A percentile compares a stretch with the other conserved stretches of the same genome.
These are phyloP conservation scores for Aspergillus melleus DNA, from an alignment of 2,329 filamentous ascomycete genomes.

Conservation along the genomic window DNA sequence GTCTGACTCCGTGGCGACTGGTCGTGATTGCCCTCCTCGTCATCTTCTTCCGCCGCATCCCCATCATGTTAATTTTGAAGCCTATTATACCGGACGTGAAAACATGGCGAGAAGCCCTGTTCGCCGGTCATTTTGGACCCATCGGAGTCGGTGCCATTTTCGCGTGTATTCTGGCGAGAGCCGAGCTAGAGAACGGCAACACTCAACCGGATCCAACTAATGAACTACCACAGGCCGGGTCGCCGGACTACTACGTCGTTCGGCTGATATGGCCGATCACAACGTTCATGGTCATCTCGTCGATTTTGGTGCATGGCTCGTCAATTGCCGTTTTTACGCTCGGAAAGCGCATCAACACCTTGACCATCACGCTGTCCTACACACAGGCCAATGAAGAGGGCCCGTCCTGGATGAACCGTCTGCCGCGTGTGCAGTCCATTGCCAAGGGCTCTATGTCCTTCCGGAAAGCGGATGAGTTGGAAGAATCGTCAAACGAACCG, in stretches of 20 bases:
- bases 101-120: conserved; percentile 95
- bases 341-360: conserved; percentile 95
- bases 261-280: conserved; percentile 93
- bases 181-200: conserved; percentile 77
- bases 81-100: conserved; percentile 95
- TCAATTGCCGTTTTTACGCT: conserved; percentile 97
- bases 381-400: conserved; percentile 86
- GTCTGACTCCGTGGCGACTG: conserved; percentile 81
- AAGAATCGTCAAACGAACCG: conserved; percentile 58
- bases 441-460: conserved; percentile 76
- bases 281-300: conserved; percentile 89
- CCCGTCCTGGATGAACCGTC: conserved; percentile 89
- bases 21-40: conserved; percentile 94
- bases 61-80: conserved; percentile 88
- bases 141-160: conserved; percentile 98
- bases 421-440: conserved; percentile 80
- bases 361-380: conserved; percentile 94
- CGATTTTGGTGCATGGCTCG: conserved; percentile 95
- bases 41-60: conserved; percentile 92
- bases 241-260: conserved; percentile 69
- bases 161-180: conserved; percentile 85
- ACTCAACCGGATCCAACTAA: conserved; percentile 71
- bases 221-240: conserved; percentile 53
- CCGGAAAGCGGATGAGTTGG: conserved; percentile 67
- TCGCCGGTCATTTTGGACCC: conserved; percentile 95